A percentile compares a stretch with the other conserved stretches of the same genome.
Conservation (phyloP, 768 basidiomycete genomes). For the Podaxis pistillaris region DNA sequence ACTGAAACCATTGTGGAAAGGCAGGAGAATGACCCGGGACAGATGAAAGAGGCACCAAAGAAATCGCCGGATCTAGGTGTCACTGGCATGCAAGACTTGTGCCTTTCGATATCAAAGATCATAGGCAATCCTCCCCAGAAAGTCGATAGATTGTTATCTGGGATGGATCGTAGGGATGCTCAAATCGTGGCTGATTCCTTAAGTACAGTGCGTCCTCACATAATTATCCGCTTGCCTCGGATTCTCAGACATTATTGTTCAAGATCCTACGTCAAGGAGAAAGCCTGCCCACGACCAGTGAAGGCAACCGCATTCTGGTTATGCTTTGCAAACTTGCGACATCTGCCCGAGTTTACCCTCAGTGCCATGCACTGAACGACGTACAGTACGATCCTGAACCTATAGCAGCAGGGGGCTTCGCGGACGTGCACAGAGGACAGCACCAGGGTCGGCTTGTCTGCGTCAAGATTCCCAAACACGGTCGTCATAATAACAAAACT, state of each 20-base stretch:
- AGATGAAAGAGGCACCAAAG: too few species aligned
- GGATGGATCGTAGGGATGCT: not conserved
- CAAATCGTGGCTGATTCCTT: not conserved
- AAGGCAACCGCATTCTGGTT: not conserved
- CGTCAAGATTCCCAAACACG: too few species aligned
- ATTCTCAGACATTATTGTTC: not conserved
- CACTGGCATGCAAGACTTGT: not conserved
- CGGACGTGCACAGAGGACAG: too few species aligned
- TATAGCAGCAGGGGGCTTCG: not conserved
- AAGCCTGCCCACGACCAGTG: not conserved
- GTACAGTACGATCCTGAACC: not conserved
- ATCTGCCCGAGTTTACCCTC: not conserved
- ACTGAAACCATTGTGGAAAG: too few species aligned
- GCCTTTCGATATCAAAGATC: not conserved
- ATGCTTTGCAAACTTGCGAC: not conserved
- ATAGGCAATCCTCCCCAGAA: not conserved
- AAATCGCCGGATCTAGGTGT: too few species aligned
- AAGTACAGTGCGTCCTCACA: not conserved
- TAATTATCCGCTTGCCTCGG: not conserved
- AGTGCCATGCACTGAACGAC: not conserved
- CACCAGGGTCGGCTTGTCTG: too few species aligned
- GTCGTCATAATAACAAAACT: too few species aligned
- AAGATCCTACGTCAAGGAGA: not conserved
- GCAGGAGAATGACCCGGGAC: too few species aligned
- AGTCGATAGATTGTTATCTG: not conserved